Evolutionary conservation across 148 eudicot genomes (phyloP).

Genomic region (Dianthus caryophyllus): DNA sequence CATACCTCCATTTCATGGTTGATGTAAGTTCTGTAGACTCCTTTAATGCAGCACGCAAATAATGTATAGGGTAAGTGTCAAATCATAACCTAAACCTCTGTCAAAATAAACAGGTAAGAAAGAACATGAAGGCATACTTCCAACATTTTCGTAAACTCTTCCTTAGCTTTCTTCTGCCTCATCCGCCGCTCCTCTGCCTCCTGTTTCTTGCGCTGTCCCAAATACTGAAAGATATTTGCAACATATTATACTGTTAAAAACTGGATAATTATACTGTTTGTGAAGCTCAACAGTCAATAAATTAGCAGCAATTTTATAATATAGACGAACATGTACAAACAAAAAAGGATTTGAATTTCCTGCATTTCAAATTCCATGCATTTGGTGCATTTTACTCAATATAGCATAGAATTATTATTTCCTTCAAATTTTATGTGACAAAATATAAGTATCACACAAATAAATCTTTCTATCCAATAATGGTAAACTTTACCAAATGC

Average conservation of each 20-base stretch:
- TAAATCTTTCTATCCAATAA: too few species aligned
- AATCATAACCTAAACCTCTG: background rate
- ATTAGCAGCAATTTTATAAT: background rate
- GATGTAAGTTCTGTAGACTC: constrained; percentile 88
- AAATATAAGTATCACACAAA: too few species aligned
- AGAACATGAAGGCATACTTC: constrained; percentile 50
- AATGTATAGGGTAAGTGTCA: background rate
- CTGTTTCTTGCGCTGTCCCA: constrained; percentile 87
- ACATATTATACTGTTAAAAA: constrained; percentile 1
- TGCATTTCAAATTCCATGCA: too few species aligned
- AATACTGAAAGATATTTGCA: constrained; percentile 42
- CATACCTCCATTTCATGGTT: constrained; percentile 85
- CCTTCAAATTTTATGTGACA: too few species aligned
- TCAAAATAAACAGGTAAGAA: background rate
- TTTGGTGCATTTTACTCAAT: too few species aligned
- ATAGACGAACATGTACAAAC: too few species aligned
- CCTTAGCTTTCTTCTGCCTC: constrained; percentile 87
- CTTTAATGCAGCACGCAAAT: constrained; percentile 25
- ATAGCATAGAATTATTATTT: too few species aligned
- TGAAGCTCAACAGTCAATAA: background rate
- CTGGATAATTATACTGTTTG: background rate
- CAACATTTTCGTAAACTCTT: constrained; percentile 86
- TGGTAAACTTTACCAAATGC: too few species aligned
- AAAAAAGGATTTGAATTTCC: too few species aligned
- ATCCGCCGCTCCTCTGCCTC: constrained; percentile 96